These are phyloP conservation scores for Lasiosphaeria hispida DNA, from an alignment of 495 filamentous ascomycete species.

Conservation along the genomic window DNA sequence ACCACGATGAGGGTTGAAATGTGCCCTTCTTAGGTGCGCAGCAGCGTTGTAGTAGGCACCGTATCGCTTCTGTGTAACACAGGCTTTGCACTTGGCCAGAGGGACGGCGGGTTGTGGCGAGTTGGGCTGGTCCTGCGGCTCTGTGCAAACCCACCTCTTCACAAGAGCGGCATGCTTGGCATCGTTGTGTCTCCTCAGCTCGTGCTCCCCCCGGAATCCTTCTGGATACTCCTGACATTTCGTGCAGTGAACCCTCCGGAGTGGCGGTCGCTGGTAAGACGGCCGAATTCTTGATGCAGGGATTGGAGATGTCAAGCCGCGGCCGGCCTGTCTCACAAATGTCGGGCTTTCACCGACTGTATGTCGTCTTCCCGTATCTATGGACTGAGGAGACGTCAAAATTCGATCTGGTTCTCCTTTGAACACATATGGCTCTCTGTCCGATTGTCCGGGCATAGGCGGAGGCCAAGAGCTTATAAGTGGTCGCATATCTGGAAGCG, in stretches of 20 bases:
- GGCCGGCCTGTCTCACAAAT: slow-evolving; percentile 35
- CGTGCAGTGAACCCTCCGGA: slow-evolving; percentile 73
- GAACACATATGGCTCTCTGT: slow-evolving; percentile 34
- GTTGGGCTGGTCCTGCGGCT: slow-evolving; percentile 36
- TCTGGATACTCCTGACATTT: slow-evolving; percentile 79
- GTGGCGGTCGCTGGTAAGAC: slow-evolving; percentile 71
- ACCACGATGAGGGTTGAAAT: slow-evolving; percentile 76
- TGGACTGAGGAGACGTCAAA: slow-evolving; percentile 31
- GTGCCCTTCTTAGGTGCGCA: slow-evolving; percentile 84
- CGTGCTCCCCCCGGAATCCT: slow-evolving; percentile 92
- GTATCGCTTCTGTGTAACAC: slow-evolving; percentile 75
- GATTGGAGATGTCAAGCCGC: slow-evolving; percentile 40
- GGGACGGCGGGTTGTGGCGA: slow-evolving; percentile 60
- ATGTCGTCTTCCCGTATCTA: slow-evolving; percentile 42
- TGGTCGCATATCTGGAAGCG: slow-evolving; percentile 43
- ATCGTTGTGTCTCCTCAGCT: slow-evolving; percentile 83
- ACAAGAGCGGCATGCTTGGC: slow-evolving; percentile 70
- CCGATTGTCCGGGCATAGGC: slow-evolving; percentile 13
- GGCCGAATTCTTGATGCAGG: slow-evolving; percentile 58
- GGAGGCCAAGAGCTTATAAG: slow-evolving; percentile 38
- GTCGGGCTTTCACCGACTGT: slow-evolving; percentile 48
- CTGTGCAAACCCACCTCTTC: slow-evolving; percentile 76
- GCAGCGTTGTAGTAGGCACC: slow-evolving; percentile 97
- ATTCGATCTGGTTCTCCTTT: slow-evolving; percentile 33
- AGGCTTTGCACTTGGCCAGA: slow-evolving; percentile 85